Evolutionary conservation across 1,284 basidiomycete species (phyloP).

Genomic region (Uromyces viciae-fabae): DNA sequence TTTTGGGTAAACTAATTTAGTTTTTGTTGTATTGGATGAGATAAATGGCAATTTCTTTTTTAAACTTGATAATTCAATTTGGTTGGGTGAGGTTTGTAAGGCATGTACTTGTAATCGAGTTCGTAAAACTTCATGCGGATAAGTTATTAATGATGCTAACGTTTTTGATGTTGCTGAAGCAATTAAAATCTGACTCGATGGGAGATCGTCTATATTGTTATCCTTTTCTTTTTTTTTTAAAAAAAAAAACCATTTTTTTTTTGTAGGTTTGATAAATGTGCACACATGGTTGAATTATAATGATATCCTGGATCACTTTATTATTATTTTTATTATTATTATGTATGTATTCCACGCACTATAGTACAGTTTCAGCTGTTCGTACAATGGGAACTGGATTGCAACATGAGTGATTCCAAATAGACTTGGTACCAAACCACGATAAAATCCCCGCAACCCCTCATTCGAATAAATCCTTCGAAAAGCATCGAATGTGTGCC

Average conservation of each 20-base stretch:
- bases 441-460: conserved; percentile 80
- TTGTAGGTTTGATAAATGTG: no score
- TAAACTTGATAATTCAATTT: conserved; percentile 36
- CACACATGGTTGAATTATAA: no score
- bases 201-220: conserved; percentile 59
- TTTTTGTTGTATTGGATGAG: conserved; percentile 54
- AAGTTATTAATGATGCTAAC: conserved; percentile 86
- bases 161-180: conserved; percentile 88
- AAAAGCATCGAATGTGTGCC: conserved; percentile 81
- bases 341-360: conserved; percentile 61
- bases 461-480: conserved; percentile 78
- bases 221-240: conserved; percentile 58
- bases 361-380: conserved; percentile 75
- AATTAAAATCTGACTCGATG: conserved; percentile 68
- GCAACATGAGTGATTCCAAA: conserved; percentile 87
- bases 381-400: conserved; percentile 93
- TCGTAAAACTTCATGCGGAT: conserved; percentile 91
- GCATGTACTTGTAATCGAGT: conserved; percentile 83
- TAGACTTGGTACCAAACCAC: conserved; percentile 79
- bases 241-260: no score
- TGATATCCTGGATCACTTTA: no score
- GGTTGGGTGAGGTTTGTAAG: conserved; percentile 48
- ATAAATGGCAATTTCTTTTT: background rate
- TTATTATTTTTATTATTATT: no score
- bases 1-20: conserved; percentile 56